Base-by-base conservation (phyloP, 2,329 filamentous ascomycete genomes). In the Colletotrichum sp. region DNA sequence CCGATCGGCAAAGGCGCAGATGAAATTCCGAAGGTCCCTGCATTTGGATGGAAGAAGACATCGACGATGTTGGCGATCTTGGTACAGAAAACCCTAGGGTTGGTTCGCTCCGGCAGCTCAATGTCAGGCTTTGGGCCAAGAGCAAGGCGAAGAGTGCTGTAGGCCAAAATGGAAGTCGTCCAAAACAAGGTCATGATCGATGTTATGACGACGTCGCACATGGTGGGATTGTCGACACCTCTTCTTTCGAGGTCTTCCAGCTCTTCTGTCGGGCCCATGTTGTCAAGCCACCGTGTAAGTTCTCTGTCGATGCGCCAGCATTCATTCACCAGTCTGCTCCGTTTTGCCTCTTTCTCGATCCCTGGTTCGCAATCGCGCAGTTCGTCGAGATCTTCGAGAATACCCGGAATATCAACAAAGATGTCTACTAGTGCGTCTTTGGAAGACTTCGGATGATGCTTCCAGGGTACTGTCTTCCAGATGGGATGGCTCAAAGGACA, bases 381-480 rank as follows among this genome's bases (percentile, higher is more conserved):
- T 3, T 71, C 32, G 59, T 85, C 83, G 2, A 81, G 62, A 34
- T 80, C 77, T 64, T 82, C 79, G 2, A 83, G 75, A 8, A 83
- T 73, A 9, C 76, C 79, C 2, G 81, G 81, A 1, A 82, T 76
- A 13, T 84, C 82, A 8, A 81, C 80, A 10, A 85, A 72, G 6
- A 84, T 76, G 49, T 84, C 83, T 9, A 81, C 76, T 13, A 85
- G 68, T 26, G 81, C 77, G 60, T 85, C 83, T 26, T 81, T 81
- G 15, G 78, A 68, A 8, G 81, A 77, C 39, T 83, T 84, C 1
- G 82, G 80, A 4, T 78, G 77, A 7, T 75, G 66, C 34, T 78
- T 75, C 83, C 83, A 85, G 1, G 83, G 83, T 21, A 83, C 69
- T 8, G 77, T 82, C 49, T 82, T 81, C 84, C 84, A 85, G 49